Evolutionary conservation across 2,329 filamentous ascomycete genomes (phyloP).

Genomic region (Bertia moriformis): DNA sequence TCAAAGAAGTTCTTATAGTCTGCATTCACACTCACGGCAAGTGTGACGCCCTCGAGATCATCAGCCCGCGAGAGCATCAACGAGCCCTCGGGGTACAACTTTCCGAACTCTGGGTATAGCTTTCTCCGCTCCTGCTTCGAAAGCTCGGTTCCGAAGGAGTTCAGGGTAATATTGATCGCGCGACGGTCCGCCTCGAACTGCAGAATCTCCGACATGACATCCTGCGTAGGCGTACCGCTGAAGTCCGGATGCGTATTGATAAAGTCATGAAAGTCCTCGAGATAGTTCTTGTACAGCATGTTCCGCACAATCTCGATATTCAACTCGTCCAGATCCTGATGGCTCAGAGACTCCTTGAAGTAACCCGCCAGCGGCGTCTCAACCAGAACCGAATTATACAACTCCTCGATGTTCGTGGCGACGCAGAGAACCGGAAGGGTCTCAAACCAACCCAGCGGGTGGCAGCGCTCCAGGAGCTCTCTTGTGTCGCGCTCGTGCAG

Average conservation of each 20-base stretch:
- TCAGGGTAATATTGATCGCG: slow-evolving; percentile 97
- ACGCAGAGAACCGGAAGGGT: slow-evolving; percentile 97
- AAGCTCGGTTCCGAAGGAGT: slow-evolving; percentile 94
- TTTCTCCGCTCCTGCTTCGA: slow-evolving; percentile 89
- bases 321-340: slow-evolving; percentile 92
- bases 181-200: slow-evolving; percentile 93
- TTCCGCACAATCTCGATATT: slow-evolving; percentile 99
- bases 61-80: slow-evolving; percentile 90
- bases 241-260: slow-evolving; percentile 82
- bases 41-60: slow-evolving; percentile 80
- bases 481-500: slow-evolving; percentile 93
- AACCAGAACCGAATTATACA: slow-evolving; percentile 95
- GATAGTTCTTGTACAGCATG: slow-evolving; percentile 97
- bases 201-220: slow-evolving; percentile 89
- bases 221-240: slow-evolving; percentile 72
- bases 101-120: slow-evolving; percentile 84
- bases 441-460: slow-evolving; percentile 96
- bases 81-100: slow-evolving; percentile 83
- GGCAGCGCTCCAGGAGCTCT: slow-evolving; percentile 87
- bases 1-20: slow-evolving; percentile 97
- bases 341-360: slow-evolving; percentile 91
- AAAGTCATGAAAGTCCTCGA: slow-evolving; percentile 93
- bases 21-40: slow-evolving; percentile 81
- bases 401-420: slow-evolving; percentile 93
- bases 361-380: slow-evolving; percentile 92